Conservation (phyloP, 1,284 basidiomycete species). For the Phellinidium pouzarii region DNA sequence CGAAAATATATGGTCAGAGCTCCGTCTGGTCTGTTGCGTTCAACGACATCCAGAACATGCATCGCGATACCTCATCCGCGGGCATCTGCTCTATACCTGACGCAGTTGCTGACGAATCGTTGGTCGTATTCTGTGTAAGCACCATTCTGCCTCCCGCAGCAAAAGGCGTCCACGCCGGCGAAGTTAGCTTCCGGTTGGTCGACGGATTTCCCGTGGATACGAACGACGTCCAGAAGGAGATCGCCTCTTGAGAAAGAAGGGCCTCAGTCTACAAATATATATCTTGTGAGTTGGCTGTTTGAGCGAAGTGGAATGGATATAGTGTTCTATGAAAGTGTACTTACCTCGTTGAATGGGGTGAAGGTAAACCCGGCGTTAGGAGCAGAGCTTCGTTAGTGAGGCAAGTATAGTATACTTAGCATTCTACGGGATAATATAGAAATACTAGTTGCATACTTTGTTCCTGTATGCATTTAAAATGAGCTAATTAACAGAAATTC, state of each 20-base stretch:
- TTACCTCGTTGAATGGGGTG: slow-evolving; percentile 33
- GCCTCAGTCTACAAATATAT: slow-evolving; percentile 32
- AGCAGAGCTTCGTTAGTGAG: not conserved
- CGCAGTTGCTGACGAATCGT: slow-evolving; percentile 9
- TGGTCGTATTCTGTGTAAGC: slow-evolving; percentile 21
- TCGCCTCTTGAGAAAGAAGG: slow-evolving; percentile 33
- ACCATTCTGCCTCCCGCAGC: slow-evolving; percentile 22
- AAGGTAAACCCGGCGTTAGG: slow-evolving; percentile 33
- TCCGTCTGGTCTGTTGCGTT: slow-evolving; percentile 27
- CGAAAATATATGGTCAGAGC: too few species aligned
- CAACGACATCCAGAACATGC: slow-evolving; percentile 37
- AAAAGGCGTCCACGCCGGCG: slow-evolving; percentile 29
- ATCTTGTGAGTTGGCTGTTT: too few species aligned
- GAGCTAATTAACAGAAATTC: not conserved
- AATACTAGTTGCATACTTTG: slow-evolving; percentile 26
- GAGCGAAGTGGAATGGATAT: not conserved
- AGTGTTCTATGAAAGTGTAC: slow-evolving; percentile 19
- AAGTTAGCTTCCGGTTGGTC: slow-evolving; percentile 24
- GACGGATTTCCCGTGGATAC: slow-evolving; percentile 32
- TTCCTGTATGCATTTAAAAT: slow-evolving; percentile 25
- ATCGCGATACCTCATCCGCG: slow-evolving; percentile 29
- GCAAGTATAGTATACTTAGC: not conserved
- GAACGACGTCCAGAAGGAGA: slow-evolving; percentile 42
- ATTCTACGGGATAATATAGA: not conserved
- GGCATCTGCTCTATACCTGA: slow-evolving; percentile 31